A percentile compares a stretch with the other conserved stretches of the same genome.
These are phyloP conservation scores for Falciphora oryzae DNA, from an alignment of 2,329 filamentous ascomycete genomes.

Conservation along the genomic window DNA sequence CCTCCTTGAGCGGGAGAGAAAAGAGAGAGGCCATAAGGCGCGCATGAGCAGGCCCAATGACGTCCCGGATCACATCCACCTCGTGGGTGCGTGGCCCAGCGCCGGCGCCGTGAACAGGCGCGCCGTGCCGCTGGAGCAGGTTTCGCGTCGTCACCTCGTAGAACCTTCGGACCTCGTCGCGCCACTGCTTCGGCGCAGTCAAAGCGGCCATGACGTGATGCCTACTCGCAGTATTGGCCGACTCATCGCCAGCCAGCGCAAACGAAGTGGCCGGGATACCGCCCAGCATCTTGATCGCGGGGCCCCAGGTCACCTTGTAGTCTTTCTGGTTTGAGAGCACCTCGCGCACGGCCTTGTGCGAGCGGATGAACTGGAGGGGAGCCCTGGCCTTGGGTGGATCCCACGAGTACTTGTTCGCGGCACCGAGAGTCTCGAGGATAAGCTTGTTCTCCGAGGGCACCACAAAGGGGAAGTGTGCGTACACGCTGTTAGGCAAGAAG, in stretches of 20 bases:
- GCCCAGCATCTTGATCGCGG: constrained; percentile 26
- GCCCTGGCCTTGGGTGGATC: constrained; percentile 41
- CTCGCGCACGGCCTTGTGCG: constrained; percentile 36
- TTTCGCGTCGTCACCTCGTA: constrained; percentile 5
- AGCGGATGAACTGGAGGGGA: constrained; percentile 42
- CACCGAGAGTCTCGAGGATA: constrained; percentile 51
- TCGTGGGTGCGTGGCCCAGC: constrained; percentile 24
- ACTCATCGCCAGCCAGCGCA: constrained; percentile 32
- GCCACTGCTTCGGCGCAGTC: neutral
- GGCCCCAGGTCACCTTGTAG: constrained; percentile 30
- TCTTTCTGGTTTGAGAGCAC: constrained; percentile 21
- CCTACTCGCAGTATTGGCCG: constrained; percentile 26
- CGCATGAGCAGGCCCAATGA: constrained; percentile 54
- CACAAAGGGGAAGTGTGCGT: constrained; percentile 51
- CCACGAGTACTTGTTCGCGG: constrained; percentile 53
- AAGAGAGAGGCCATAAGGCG: constrained; percentile 51
- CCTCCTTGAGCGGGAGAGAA: constrained; percentile 53
- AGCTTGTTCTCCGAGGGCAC: constrained; percentile 44
- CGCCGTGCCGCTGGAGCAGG: constrained; percentile 4
- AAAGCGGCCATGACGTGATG: constrained; percentile 25
- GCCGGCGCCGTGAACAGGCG: constrained; percentile 17
- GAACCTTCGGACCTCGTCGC: constrained; percentile 5
- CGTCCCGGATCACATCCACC: constrained; percentile 41
- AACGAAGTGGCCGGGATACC: constrained; percentile 24
- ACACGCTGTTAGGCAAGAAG: constrained; percentile 48